Evolutionary conservation across 2,329 filamentous ascomycete species (phyloP), one percentile per base, ranked within the genome.

Genomic region (Lecanicillium sp.): DNA sequence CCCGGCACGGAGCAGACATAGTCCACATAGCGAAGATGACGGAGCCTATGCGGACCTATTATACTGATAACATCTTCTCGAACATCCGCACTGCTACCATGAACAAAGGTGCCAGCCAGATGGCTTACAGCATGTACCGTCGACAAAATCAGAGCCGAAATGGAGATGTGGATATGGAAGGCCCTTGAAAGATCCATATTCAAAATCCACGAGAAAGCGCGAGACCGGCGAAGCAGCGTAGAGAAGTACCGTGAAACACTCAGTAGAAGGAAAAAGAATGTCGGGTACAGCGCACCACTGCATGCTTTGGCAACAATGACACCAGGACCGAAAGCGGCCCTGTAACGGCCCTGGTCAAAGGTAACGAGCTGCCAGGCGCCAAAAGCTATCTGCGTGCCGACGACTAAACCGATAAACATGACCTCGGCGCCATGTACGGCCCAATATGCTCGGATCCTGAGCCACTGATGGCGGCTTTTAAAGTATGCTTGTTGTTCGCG

Each of bases 211-310:
- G 69, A 73, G 42, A 77, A 56, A 38, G 64, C 58, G 45, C 71
- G 72, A 10, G 62, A 72, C 13, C 66, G 57, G 12, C 72, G 62
- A 28, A 74, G 51, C 39, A 66, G 67, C 0, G 73, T 77, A 2
- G 72, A 66, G 14, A 74, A 64, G 55, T 72, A 74, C 19, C 74
- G 59, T 12, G 69, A 74, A 72, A 77, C 78, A 47, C 70, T 74
- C 4, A 77, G 55, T 7, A 77, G 60, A 40, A 77, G 58, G 46
- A 78, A 76, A 56, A 77, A 77, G 40, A 78, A 65, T 2, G 72
- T 76, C 14, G 72, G 72, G 35, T 76, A 77, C 1, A 78, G 48
- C 0, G 69, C 66, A 4, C 74, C 74, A 9, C 73, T 72, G 32
- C 60, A 68, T 0, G 69, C 66, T 53, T 77, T 78, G 4, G 73